Evolutionary conservation across 2,329 filamentous ascomycete genomes (phyloP).

Genomic region (Simplicillium sp.): DNA sequence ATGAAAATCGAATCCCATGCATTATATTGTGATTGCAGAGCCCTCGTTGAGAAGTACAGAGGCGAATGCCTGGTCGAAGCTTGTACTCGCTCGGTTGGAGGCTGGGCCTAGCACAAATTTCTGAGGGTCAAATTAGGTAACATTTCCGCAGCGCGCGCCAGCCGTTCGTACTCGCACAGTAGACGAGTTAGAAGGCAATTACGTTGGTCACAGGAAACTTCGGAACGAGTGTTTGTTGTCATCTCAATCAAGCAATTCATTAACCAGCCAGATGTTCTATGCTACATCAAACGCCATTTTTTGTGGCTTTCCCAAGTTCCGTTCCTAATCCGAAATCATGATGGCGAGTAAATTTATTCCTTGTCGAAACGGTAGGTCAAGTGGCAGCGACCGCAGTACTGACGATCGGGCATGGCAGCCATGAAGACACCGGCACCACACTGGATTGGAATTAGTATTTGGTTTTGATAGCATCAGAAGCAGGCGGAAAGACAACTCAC

Average conservation of each 20-base stretch:
- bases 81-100: too few relatives aligned
- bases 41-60: too few relatives aligned
- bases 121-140: too few relatives aligned
- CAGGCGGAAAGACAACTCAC: constrained; percentile 41
- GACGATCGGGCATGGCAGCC: constrained; percentile 99
- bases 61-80: too few relatives aligned
- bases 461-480: background rate
- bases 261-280: constrained; percentile 30
- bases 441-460: constrained; percentile 32
- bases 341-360: constrained; percentile 32
- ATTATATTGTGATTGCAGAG: too few relatives aligned
- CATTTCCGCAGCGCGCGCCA: too few relatives aligned
- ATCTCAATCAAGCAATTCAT: constrained; percentile 26
- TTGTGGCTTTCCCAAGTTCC: constrained; percentile 12
- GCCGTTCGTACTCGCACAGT: too few relatives aligned
- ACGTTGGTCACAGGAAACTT: constrained; percentile 10
- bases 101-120: too few relatives aligned
- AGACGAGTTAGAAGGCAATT: too few relatives aligned
- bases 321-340: constrained; percentile 5
- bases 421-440: constrained; percentile 99
- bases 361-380: constrained; percentile 67
- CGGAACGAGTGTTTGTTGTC: background rate
- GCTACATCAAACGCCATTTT: constrained; percentile 33
- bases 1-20: too few relatives aligned
- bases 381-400: constrained; percentile 81